Evolutionary conservation across 768 basidiomycete species (phyloP).

Genomic region (Aureoboletus auriporus): DNA sequence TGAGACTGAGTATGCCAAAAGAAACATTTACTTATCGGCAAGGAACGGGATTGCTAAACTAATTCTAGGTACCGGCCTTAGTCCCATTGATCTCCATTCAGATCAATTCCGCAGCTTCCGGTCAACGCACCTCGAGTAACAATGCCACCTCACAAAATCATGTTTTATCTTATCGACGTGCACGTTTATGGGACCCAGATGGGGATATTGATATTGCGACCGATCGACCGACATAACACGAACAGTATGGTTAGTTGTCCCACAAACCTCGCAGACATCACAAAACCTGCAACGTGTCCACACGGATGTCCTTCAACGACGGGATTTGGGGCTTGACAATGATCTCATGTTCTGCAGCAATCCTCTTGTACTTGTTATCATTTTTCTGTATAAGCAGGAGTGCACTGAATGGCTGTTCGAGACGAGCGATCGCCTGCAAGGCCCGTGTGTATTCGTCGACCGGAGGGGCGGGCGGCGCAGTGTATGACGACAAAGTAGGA

Average conservation of each 20-base stretch:
- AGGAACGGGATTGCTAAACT: no score
- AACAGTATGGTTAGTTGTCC: no score
- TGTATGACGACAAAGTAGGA: background rate
- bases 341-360: slow-evolving; percentile 3
- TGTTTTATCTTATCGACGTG: no score
- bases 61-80: no score
- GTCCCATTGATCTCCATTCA: no score
- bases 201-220: background rate
- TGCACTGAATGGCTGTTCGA: slow-evolving; percentile 4
- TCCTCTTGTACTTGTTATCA: slow-evolving; percentile 15
- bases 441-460: slow-evolving; percentile 1
- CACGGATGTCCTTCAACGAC: background rate
- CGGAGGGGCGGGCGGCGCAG: background rate
- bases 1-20: no score
- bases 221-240: background rate
- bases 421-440: slow-evolving; percentile 1
- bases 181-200: background rate
- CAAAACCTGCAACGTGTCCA: background rate
- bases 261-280: background rate
- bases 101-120: no score
- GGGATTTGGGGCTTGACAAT: background rate
- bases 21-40: no score
- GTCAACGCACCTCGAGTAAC: no score
- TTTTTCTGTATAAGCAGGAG: slow-evolving; percentile 3
- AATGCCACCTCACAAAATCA: no score